Conservation (phyloP, 2,329 filamentous ascomycete genomes). For the Ophiostoma populinum region DNA sequence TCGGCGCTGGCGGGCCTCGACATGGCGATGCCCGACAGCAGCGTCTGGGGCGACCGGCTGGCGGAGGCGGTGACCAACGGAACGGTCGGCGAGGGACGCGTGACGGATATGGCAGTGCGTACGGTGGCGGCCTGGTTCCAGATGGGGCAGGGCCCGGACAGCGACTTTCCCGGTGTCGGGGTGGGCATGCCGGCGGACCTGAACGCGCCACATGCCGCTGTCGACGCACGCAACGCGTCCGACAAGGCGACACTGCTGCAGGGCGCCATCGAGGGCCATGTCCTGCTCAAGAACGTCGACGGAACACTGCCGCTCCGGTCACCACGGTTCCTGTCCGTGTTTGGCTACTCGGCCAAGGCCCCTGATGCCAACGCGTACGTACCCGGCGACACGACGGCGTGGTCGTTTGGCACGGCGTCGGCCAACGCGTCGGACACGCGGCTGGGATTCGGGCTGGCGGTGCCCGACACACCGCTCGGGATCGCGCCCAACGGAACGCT, state of each 20-base stretch:
- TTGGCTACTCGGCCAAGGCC: constrained; percentile 39
- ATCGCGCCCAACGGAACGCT: constrained; percentile 26
- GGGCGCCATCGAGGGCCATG: constrained; percentile 45
- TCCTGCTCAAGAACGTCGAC: constrained; percentile 44
- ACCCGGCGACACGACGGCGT: constrained; percentile 18
- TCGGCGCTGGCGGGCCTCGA: constrained; percentile 50
- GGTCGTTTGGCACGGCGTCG: constrained; percentile 24
- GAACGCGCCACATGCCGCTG: constrained; percentile 28
- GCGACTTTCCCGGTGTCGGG: constrained; percentile 27
- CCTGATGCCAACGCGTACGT: constrained; percentile 25
- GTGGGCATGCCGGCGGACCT: constrained; percentile 33
- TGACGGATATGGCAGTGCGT: constrained; percentile 20
- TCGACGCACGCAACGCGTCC: constrained; percentile 36
- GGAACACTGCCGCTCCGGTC: constrained; percentile 34
- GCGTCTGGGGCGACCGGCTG: constrained; percentile 35
- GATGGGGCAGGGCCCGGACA: constrained; percentile 34
- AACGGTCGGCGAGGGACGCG: constrained; percentile 32
- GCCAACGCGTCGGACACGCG: constrained; percentile 6
- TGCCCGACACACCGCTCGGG: not conserved
- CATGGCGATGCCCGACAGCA: constrained; percentile 45
- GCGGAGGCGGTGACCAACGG: constrained; percentile 41
- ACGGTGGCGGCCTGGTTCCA: constrained; percentile 39
- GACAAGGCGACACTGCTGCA: constrained; percentile 26
- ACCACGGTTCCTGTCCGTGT: constrained; percentile 36
- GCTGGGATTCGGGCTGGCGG: not conserved